phyloP scores from a whole-genome alignment of 192 early-diverging fungal species.

The Coemansia sp. region DNA sequence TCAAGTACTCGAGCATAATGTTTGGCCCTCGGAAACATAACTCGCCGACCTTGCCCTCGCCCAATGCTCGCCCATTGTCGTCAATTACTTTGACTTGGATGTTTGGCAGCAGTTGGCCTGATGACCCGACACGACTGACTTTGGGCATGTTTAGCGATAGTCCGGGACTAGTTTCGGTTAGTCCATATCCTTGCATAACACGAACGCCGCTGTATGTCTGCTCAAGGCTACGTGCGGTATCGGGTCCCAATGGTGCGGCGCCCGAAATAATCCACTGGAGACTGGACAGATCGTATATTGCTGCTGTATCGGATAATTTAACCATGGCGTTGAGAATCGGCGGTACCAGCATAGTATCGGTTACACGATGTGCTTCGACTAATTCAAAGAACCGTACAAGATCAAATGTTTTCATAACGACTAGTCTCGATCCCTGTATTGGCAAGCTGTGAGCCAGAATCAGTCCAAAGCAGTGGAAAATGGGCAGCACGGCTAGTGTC shows the following conservation, averaged over 20 bases:
- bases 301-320: constrained; percentile 68
- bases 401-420: constrained; percentile 76
- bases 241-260: constrained; percentile 75
- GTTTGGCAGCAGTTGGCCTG: constrained; percentile 75
- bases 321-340: constrained; percentile 71
- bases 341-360: constrained; percentile 66
- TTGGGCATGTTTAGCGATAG: constrained; percentile 33
- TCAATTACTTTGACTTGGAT: constrained; percentile 76
- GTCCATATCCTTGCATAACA: constrained; percentile 65
- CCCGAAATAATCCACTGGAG: constrained; percentile 70
- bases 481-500: constrained; percentile 60
- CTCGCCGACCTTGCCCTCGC: constrained; percentile 76
- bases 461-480: constrained; percentile 73
- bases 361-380: constrained; percentile 69
- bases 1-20: constrained; percentile 83
- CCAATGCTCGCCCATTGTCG: constrained; percentile 66
- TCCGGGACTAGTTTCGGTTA: constrained; percentile 61
- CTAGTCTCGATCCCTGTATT: constrained; percentile 43
- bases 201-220: constrained; percentile 38
- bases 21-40: constrained; percentile 86
- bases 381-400: constrained; percentile 61
- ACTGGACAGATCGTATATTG: constrained; percentile 67
- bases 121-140: constrained; percentile 52
- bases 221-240: constrained; percentile 60
- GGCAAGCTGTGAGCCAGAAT: constrained; percentile 45